Conservation (phyloP, 2,329 filamentous ascomycete genomes). For the Fusarium lyarnte region DNA sequence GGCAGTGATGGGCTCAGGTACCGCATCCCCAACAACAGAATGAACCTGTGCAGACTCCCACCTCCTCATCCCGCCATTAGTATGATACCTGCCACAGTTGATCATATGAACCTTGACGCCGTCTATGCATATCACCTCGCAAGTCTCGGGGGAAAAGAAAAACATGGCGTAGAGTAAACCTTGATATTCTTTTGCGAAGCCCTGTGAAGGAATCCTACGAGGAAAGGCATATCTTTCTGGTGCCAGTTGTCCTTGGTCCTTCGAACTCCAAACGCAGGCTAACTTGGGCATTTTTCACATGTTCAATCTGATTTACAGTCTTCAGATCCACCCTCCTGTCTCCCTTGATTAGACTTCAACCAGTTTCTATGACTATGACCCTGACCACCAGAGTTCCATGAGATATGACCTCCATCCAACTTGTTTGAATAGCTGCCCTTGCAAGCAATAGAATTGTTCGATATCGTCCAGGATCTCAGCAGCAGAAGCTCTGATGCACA, state of each 20-base stretch:
- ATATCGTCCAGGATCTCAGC: neutral
- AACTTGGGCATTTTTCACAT: neutral
- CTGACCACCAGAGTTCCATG: neutral
- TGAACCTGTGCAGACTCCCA: neutral
- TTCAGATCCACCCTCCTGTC: neutral
- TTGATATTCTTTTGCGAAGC: neutral
- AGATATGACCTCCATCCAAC: neutral
- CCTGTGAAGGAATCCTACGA: neutral
- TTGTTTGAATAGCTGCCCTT: neutral
- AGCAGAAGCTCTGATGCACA: neutral
- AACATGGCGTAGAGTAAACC: neutral
- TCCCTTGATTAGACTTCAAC: neutral
- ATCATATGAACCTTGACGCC: neutral
- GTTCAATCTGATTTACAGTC: neutral
- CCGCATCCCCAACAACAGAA: neutral
- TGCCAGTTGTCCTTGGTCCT: neutral
- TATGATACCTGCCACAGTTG: neutral
- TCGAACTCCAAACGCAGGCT: neutral
- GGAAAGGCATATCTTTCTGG: neutral
- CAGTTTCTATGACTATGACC: neutral
- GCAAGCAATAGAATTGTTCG: neutral
- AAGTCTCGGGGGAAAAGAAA: neutral
- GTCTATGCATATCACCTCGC: neutral
- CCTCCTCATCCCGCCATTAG: neutral
- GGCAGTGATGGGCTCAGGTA: slow-evolving; percentile 4